Base-by-base conservation (phyloP, 768 basidiomycete genomes). In the Antrodiella citrinella region DNA sequence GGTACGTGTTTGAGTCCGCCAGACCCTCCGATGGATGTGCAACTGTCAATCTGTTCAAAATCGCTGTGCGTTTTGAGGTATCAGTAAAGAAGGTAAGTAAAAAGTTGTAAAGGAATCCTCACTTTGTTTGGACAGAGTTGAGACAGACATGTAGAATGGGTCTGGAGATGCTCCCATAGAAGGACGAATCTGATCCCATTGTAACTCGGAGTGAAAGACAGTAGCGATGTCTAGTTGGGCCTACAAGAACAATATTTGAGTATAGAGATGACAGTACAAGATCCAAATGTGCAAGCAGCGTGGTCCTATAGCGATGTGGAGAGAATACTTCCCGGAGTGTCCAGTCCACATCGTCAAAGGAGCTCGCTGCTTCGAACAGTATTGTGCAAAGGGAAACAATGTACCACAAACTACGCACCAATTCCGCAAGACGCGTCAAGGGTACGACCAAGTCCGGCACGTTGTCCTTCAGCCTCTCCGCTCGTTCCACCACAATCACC, bases 111-210 rank as follows among this genome's bases (percentile, higher is more conserved):
- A n/a, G 53, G 19, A 61, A 38, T 38, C 35, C 72, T 18, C 53
- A 81, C 86, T 73, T 71, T 80, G 71, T 69, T 82, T 86, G 22
- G 67, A 66, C 0, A 72, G 70, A 3, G 76, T 69, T 1, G 70
- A 64, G 0, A 86, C 66, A 51, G 82, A 76, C 19, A 90, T 60
- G 57, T 77, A 79, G 57, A 80, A 87, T 0, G 89, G 89, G 57
- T 88, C 84, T 0, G 81, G 79, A 2, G 86, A 75, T 4, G 84
- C 81, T 5, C 84, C 86, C 0, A 83, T 62, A 0, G 80, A 64
- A 1, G 86, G 86, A n/a, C 78, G 75, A 44, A 88, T 74, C 51
- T 86, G 79, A 47, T 82, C 78, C 88, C 89, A 91, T 12, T 72
- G 71, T 7, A 77, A 72, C 46, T 76, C 73, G 1, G 86, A 89